phyloP scores from a whole-genome alignment of 2,329 filamentous ascomycete species.

The Whalleya microplaca region DNA sequence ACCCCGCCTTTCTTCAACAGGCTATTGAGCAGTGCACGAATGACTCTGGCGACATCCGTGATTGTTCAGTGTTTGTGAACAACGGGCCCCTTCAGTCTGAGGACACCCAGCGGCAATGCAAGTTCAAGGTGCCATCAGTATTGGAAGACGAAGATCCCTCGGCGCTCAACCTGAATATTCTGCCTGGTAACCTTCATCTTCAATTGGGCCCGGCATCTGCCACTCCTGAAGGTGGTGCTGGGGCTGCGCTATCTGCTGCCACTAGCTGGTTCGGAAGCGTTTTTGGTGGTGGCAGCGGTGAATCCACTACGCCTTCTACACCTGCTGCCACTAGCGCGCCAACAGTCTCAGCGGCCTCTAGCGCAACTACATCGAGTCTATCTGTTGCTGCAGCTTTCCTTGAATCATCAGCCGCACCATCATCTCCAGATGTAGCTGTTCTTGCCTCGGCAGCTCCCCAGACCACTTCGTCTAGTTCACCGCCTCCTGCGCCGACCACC shows the following conservation, averaged over 20 bases:
- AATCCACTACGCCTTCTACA: slow-evolving; percentile 14
- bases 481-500: slow-evolving; percentile 19
- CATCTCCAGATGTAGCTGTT: slow-evolving; percentile 13
- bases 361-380: slow-evolving; percentile 23
- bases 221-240: slow-evolving; percentile 20
- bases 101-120: slow-evolving; percentile 60
- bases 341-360: slow-evolving; percentile 33
- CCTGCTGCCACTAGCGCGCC: slow-evolving; percentile 26
- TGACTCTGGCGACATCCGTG: slow-evolving; percentile 66
- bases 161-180: slow-evolving; percentile 45
- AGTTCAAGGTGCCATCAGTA: slow-evolving; percentile 58
- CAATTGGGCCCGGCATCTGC: slow-evolving; percentile 35
- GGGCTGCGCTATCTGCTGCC: slow-evolving; percentile 14
- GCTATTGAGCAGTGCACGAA: slow-evolving; percentile 80
- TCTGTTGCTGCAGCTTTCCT: slow-evolving; percentile 39
- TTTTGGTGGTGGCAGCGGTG: slow-evolving; percentile 18
- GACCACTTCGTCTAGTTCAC: slow-evolving; percentile 21
- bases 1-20: slow-evolving; percentile 66
- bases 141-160: slow-evolving; percentile 60
- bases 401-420: slow-evolving; percentile 23
- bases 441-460: slow-evolving; percentile 10
- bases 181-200: slow-evolving; percentile 68
- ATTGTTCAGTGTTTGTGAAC: slow-evolving; percentile 73
- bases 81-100: slow-evolving; percentile 58
- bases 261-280: slow-evolving; percentile 26